phyloP scores from a whole-genome alignment of 345 rosid species.

The Clausena lansium region DNA sequence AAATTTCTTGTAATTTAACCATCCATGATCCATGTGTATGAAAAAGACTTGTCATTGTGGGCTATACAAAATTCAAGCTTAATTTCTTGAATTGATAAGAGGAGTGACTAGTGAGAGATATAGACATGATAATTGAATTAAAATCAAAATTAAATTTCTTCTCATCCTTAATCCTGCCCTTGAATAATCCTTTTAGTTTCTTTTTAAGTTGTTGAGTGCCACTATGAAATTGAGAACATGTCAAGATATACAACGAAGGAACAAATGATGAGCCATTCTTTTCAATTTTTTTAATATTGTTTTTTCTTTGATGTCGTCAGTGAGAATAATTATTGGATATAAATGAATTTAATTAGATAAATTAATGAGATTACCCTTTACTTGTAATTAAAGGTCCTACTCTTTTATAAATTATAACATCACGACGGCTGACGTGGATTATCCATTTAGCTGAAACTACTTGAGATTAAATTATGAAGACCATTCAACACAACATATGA shows the following conservation, averaged over 20 bases:
- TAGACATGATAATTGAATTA: neutral
- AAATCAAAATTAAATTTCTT: neutral
- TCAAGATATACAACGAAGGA: neutral
- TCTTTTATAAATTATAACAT: neutral
- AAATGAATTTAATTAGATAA: no score
- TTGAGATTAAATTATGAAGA: neutral
- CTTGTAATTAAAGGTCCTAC: neutral
- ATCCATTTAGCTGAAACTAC: neutral
- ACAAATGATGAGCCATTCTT: neutral
- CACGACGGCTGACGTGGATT: neutral
- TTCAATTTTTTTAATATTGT: neutral
- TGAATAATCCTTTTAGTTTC: neutral
- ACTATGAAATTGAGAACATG: neutral
- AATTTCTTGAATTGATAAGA: neutral
- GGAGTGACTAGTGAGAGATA: neutral
- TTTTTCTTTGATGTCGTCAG: neutral
- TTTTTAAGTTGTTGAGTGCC: neutral
- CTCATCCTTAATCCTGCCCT: neutral
- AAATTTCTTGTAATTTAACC: neutral
- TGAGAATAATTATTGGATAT: neutral
- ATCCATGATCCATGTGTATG: neutral
- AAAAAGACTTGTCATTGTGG: neutral
- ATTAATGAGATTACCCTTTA: neutral
- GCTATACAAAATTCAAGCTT: neutral
- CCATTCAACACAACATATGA: neutral